Conservation (phyloP, 805 yeast genomes). For the Debaryomyces maramus region DNA sequence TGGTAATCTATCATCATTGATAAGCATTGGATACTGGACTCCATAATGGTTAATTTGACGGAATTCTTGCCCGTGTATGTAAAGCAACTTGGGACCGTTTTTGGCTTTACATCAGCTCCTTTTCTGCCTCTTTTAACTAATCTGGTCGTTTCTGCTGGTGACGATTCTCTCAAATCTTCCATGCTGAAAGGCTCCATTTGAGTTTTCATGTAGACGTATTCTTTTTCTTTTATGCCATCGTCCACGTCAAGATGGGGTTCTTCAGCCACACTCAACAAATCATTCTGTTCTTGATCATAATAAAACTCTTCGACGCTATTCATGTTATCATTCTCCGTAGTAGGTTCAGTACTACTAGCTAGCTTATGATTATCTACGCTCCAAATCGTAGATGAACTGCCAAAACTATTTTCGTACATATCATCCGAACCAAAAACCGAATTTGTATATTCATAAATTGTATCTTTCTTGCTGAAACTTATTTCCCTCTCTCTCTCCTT, state of each 20-base stretch:
- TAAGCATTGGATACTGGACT: conserved; percentile 19
- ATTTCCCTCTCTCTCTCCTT: not conserved
- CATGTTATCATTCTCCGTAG: too few species aligned
- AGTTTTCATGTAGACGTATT: not conserved
- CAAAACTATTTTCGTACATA: not conserved
- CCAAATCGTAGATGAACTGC: not conserved
- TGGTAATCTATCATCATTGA: conserved; percentile 20
- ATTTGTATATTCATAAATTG: not conserved
- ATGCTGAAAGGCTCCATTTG: not conserved
- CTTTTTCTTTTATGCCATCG: too few species aligned
- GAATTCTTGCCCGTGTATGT: not conserved
- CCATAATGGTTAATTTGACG: conserved; percentile 5
- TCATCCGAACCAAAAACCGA: not conserved
- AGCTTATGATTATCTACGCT: not conserved
- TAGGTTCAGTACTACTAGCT: not conserved
- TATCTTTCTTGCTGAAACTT: not conserved
- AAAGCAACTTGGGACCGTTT: not conserved
- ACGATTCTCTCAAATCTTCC: not conserved
- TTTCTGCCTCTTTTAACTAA: conserved; percentile 2
- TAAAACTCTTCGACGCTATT: not conserved
- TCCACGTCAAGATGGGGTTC: not conserved
- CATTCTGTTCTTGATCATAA: not conserved
- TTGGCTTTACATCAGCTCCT: not conserved
- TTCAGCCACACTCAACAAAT: not conserved
- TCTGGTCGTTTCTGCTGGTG: not conserved